phyloP scores from a whole-genome alignment of 2,329 filamentous ascomycete species.

The Tolypocladium album region DNA sequence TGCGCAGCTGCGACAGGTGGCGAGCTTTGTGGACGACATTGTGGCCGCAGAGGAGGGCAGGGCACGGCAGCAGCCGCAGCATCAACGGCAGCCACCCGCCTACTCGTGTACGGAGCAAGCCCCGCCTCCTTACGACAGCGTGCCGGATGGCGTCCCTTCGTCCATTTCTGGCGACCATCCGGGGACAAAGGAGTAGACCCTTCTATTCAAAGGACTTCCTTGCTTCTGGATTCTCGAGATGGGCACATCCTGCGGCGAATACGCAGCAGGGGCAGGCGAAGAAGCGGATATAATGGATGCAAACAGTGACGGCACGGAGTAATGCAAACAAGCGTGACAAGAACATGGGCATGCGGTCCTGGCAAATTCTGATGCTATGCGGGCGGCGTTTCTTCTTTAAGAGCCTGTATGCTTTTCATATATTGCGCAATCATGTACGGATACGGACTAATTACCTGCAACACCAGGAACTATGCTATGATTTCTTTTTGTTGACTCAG shows the following conservation, averaged over 20 bases:
- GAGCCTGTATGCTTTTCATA: background rate
- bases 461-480: background rate
- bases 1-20: constrained; percentile 34
- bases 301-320: background rate
- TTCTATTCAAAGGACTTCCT: background rate
- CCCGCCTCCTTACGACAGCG: constrained; percentile 31
- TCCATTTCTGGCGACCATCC: constrained; percentile 6
- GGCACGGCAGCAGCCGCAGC: background rate
- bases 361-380: background rate
- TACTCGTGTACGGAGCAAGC: constrained; percentile 16
- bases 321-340: background rate
- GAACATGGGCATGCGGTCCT: background rate
- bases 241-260: too few relatives aligned
- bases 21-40: constrained; percentile 33
- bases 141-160: constrained; percentile 8
- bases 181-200: background rate
- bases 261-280: background rate
- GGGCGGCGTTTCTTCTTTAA: background rate
- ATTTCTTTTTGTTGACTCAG: background rate
- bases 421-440: background rate
- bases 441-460: too few relatives aligned
- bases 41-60: constrained; percentile 31
- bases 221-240: too few relatives aligned
- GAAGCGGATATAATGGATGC: background rate
- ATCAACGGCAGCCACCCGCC: constrained; percentile 4